Base-by-base conservation (phyloP, 768 basidiomycete genomes). In the Phylloporus sp. region DNA sequence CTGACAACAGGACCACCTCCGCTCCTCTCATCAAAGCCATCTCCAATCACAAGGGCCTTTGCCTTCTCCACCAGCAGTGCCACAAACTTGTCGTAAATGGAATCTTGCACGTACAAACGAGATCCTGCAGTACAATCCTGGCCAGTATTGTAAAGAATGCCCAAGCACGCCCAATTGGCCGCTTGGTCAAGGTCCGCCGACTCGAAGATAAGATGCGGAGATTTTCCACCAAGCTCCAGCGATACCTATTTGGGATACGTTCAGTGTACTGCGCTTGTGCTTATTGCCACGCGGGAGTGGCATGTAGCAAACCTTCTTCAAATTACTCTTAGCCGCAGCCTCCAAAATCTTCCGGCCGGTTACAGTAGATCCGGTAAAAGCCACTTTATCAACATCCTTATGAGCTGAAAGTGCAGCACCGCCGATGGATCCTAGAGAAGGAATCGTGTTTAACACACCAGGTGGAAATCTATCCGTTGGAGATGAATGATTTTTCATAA, bases 71-170 rank as follows among this genome's bases (percentile, higher is more conserved):
- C 79, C 35, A 93, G 71, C 47, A 85, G 57, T 26, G 75, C 68
- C 27, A 95, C 62, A 67, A 97, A 95, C 65, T 83, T 85, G 66
- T 97, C 91, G 65, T 97, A 90, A 46, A 95, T 77, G 22, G 79
- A 78, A 47, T 93, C 87, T 64, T 97, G 93, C 20, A 92, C 91
- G 64, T 90, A 93, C 32, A 94, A 72, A 13, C 95, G 81, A 29
- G 92, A 95, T 35, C 95, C 92, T 22, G 93, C 93, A 4, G 89
- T 91, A 69, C 95, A 97, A 64, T 92, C 90, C 70, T 95, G 91
- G n/a, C 91, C 91, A 31, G 87, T 83, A 60, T 91, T 91, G 71
- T 89, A 93, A 59, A 86, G 84, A 50, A 94, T 86, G 20, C 93
- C 92, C 22, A 94, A 75, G 8, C 85, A 86, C 20, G 84, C 82